Percentiles rank a stretch among this genome's conserved stretches.
Conservation (phyloP, 2,329 filamentous ascomycete genomes). For the Lasiodiplodia theobromae region DNA sequence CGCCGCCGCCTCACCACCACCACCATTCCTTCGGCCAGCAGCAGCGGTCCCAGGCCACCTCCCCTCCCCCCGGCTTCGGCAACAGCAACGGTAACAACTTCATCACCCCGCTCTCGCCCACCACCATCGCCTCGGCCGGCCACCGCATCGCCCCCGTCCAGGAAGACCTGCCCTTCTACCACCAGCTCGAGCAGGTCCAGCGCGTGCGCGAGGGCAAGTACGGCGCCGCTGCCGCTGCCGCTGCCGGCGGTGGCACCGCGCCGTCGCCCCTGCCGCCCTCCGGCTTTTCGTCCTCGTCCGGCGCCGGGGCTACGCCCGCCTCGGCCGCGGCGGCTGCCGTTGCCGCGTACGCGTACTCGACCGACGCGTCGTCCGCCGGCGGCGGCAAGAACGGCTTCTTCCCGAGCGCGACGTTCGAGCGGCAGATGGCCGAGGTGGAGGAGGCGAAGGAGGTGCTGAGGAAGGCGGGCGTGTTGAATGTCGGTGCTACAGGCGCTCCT, state of each 20-base stretch:
- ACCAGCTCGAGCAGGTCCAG: slow-evolving; percentile 23
- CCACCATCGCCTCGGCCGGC: background rate
- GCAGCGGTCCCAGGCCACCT: background rate
- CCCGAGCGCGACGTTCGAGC: background rate
- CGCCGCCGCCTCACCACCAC: slow-evolving; percentile 4
- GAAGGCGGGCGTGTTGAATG: slow-evolving; percentile 16
- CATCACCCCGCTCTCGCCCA: slow-evolving; percentile 13
- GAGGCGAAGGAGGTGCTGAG: slow-evolving; percentile 18
- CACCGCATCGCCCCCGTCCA: background rate
- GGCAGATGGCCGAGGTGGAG: slow-evolving; percentile 19
- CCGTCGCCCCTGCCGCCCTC: background rate
- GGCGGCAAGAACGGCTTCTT: background rate
- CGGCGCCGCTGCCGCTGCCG: background rate
- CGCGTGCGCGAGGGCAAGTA: slow-evolving; percentile 22
- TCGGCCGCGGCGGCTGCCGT: background rate
- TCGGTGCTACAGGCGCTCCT: background rate
- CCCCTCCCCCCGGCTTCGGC: background rate
- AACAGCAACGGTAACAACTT: background rate
- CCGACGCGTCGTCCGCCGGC: background rate
- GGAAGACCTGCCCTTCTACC: slow-evolving; percentile 24
- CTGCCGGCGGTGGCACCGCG: background rate
- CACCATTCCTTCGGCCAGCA: slow-evolving; percentile 1
- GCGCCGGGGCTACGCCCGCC: background rate
- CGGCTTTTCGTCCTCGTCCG: background rate
- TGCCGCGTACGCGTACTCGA: background rate